A percentile compares a stretch with the other conserved stretches of the same genome.
phyloP scores from a whole-genome alignment of 163 green algal species.

The Volvox carteri region DNA sequence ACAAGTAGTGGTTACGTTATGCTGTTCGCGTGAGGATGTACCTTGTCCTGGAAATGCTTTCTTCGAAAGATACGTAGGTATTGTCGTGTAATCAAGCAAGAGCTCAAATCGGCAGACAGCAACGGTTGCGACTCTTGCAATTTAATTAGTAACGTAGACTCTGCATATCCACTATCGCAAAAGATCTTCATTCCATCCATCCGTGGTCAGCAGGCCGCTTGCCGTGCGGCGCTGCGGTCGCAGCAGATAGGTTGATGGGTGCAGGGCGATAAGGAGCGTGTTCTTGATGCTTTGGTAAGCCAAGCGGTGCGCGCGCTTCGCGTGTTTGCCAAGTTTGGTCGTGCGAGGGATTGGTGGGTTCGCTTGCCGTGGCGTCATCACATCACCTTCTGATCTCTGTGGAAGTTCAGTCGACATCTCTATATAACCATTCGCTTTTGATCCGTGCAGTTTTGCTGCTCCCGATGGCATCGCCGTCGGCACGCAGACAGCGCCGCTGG shows the following conservation, averaged over 20 bases:
- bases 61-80: background rate
- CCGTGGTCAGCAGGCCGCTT: background rate
- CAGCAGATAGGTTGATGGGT: background rate
- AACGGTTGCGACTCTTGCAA: background rate
- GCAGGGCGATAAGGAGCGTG: background rate
- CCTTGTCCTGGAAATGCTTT: background rate
- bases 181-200: background rate
- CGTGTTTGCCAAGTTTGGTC: background rate
- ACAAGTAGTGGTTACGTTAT: background rate
- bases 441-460: background rate
- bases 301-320: background rate
- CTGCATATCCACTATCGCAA: background rate
- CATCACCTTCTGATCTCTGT: no score
- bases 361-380: no score
- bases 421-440: background rate
- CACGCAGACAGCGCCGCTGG: background rate
- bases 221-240: background rate
- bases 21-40: no score
- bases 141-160: background rate
- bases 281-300: constrained; percentile 19
- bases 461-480: constrained; percentile 29
- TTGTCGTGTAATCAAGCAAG: background rate
- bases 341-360: no score
- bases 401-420: no score
- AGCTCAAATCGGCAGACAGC: background rate